Evolutionary conservation across 2,329 filamentous ascomycete genomes (phyloP), one percentile per base, ranked within the genome.

Genomic region (Colletotrichum scovillei): DNA sequence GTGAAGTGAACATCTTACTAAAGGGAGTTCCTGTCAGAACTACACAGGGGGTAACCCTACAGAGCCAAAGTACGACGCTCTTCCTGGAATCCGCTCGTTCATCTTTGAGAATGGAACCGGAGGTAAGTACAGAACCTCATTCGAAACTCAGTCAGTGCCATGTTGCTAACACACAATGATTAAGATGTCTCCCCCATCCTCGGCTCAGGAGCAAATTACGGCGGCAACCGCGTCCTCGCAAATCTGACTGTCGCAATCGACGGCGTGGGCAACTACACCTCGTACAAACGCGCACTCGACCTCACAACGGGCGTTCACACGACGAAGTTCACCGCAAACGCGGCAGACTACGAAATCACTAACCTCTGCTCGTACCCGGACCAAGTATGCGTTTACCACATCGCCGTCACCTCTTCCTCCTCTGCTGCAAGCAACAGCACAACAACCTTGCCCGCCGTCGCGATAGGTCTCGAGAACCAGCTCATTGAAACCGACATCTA

Each of bases 41-140:
- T 88, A 88, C 75, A 82, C 78, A 0, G 86, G 87, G 19, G 87
- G 86, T 0, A 88, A 88, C 56, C 86, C 86, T 19, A 73, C 73
- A 1, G 75, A 76, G 2, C 76, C 82, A 0, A 79, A 81, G 4
- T 80, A 80, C 1, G 74, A 79, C 6, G 80, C 80, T 35, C 73
- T 88, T 0, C 79, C 82, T 1, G 82, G 80, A 0, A 86, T 88
- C 5, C 80, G 86, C n/a, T 79, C 84, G 4, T 81, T 77, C 74
- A 88, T 88, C 19, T 88, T 87, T 57, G 76, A 83, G 22, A 86
- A 88, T 63, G 86, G 85, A 6, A 87, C 83, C 0, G 87, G 87
- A n/a, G 84, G 84, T 80, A 79, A 77, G 9, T 2, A 32, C 30
- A 32, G 74, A 24, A 8, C 2, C 26, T 49, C 38, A 7, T 14